Evolutionary conservation across 1,284 basidiomycete species (phyloP).

Genomic region (Pulchroboletus neoregius): DNA sequence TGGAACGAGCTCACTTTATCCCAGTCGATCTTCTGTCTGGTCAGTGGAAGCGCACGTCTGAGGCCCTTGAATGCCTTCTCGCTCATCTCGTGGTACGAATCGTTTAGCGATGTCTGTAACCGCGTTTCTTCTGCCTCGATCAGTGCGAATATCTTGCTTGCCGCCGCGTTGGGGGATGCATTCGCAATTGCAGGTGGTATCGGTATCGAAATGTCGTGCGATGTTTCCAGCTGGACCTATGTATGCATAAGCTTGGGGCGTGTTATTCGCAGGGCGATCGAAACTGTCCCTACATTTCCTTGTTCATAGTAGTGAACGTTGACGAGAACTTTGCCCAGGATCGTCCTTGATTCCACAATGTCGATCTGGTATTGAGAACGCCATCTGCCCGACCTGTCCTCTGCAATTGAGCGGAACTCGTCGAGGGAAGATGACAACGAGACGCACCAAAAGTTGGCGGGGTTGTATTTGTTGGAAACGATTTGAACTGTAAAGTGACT

Average conservation of each 20-base stretch:
- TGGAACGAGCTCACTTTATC: constrained; percentile 64
- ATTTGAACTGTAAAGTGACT: constrained; percentile 71
- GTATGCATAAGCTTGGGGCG: constrained; percentile 3
- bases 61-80: constrained; percentile 91
- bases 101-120: constrained; percentile 74
- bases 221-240: constrained; percentile 85
- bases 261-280: background rate
- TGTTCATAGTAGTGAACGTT: constrained; percentile 97
- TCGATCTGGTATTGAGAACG: constrained; percentile 74
- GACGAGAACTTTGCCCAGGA: constrained; percentile 67
- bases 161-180: constrained; percentile 50
- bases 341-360: constrained; percentile 44
- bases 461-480: constrained; percentile 92
- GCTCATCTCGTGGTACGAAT: constrained; percentile 80
- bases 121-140: constrained; percentile 75
- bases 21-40: constrained; percentile 93
- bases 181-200: constrained; percentile 57
- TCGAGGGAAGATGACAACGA: no score
- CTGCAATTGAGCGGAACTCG: no score
- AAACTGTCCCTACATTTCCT: constrained; percentile 68
- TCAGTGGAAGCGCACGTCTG: constrained; percentile 83
- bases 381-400: constrained; percentile 87
- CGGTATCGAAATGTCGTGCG: constrained; percentile 60
- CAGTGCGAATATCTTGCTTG: constrained; percentile 74
- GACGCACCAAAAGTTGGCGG: constrained; percentile 78